phyloP scores from a whole-genome alignment of 2,329 filamentous ascomycete species.

The Scopulariopsis brevicaulis region DNA sequence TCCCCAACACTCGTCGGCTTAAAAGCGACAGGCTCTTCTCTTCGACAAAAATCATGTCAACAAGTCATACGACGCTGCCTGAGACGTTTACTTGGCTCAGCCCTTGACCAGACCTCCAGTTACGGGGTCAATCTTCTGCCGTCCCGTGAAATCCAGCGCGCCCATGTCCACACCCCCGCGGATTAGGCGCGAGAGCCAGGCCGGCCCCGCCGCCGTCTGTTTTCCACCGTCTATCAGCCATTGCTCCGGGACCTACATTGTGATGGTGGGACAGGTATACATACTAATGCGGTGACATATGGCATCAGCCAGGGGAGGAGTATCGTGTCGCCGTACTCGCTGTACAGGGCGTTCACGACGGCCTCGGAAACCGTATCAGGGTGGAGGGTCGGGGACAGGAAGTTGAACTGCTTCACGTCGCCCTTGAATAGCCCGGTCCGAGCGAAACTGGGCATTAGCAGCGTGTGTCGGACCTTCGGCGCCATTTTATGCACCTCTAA shows the following conservation, averaged over 20 bases:
- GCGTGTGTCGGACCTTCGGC: conserved; percentile 30
- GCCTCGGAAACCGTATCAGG: neutral
- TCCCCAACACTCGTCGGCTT: too few relatives aligned
- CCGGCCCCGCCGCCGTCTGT: neutral
- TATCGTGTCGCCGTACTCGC: neutral
- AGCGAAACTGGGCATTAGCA: conserved; percentile 25
- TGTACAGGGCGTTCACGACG: conserved; percentile 3
- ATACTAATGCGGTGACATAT: neutral
- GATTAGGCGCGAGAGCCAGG: neutral
- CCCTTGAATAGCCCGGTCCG: conserved; percentile 27
- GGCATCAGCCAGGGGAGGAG: neutral
- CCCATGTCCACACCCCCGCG: neutral
- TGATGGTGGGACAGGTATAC: neutral
- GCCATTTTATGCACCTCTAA: conserved; percentile 38
- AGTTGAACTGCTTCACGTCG: conserved; percentile 6
- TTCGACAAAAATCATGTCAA: too few relatives aligned
- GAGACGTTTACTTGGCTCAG: too few relatives aligned
- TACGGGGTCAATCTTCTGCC: neutral
- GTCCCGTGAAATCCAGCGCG: neutral
- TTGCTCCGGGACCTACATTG: too few relatives aligned
- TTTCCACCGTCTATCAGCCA: neutral
- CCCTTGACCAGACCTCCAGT: neutral
- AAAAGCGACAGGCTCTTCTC: too few relatives aligned
- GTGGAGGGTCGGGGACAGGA: conserved; percentile 3
- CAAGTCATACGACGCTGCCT: too few relatives aligned